These are phyloP conservation scores for Trypanosoma cruzi DNA, from an alignment of 208 protist species.

Conservation along the genomic window DNA sequence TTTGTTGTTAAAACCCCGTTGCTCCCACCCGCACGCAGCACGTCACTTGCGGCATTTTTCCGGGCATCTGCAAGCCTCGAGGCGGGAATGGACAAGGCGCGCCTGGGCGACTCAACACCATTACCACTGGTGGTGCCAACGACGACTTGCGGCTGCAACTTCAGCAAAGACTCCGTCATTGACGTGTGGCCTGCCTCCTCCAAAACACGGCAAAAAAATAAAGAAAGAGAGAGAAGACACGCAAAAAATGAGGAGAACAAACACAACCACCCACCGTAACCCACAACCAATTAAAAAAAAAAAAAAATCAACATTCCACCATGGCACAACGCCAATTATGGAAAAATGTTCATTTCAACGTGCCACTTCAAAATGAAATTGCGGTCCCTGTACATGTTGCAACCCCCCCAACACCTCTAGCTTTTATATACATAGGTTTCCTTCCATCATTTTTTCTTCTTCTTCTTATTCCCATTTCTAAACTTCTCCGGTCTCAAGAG, in stretches of 20 bases:
- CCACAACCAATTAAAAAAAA: too few species aligned
- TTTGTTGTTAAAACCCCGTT: background rate
- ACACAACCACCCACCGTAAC: background rate
- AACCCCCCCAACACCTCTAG: background rate
- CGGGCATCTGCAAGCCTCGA: constrained; percentile 11
- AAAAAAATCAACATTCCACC: too few species aligned
- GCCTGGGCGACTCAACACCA: background rate
- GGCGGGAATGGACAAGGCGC: constrained; percentile 10
- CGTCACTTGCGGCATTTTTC: background rate
- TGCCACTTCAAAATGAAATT: background rate
- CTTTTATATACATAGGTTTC: background rate
- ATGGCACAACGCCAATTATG: too few species aligned
- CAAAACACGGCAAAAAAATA: background rate
- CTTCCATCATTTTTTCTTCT: constrained; percentile 1
- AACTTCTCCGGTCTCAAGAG: background rate
- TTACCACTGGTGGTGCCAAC: background rate
- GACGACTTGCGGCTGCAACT: constrained; percentile 6
- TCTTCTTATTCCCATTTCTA: too few species aligned
- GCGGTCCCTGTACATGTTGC: background rate
- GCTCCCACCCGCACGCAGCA: background rate
- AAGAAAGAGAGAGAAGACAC: background rate
- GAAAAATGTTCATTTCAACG: too few species aligned
- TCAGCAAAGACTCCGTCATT: constrained; percentile 8
- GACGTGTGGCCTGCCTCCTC: background rate
- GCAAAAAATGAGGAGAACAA: background rate